Evolutionary conservation across 192 early-diverging fungal genomes (phyloP).

Genomic region (Podila minutissima): DNA sequence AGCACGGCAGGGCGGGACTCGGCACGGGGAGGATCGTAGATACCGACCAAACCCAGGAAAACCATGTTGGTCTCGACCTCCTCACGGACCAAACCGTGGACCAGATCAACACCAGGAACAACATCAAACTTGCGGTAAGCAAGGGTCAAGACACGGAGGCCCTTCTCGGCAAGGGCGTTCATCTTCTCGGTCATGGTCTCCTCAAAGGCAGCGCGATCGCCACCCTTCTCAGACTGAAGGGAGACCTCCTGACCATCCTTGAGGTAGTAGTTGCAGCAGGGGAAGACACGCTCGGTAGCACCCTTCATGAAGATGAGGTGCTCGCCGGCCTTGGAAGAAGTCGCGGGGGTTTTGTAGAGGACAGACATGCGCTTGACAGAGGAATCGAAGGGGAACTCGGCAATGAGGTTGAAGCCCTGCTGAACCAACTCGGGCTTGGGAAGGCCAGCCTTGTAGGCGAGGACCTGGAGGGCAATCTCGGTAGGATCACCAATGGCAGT

Average conservation of each 20-base stretch:
- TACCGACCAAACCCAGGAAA: too few relatives aligned
- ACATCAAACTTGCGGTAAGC: too few relatives aligned
- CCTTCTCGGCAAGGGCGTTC: constrained; percentile 44
- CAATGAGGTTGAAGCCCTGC: constrained; percentile 45
- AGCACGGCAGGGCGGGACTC: too few relatives aligned
- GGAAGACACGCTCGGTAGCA: constrained; percentile 89
- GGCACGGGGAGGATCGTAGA: too few relatives aligned
- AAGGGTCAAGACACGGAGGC: background rate
- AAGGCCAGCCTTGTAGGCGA: constrained; percentile 80
- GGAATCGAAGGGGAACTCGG: constrained; percentile 77
- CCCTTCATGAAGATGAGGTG: constrained; percentile 84
- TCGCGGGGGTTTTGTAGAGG: constrained; percentile 55
- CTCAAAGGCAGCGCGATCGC: constrained; percentile 68
- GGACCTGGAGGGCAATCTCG: constrained; percentile 90
- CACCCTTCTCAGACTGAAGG: constrained; percentile 51
- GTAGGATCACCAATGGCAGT: constrained; percentile 89
- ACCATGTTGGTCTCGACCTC: too few relatives aligned
- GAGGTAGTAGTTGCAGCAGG: constrained; percentile 68
- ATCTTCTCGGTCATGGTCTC: constrained; percentile 74
- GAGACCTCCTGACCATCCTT: constrained; percentile 39
- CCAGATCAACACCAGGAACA: too few relatives aligned
- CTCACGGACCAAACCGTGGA: too few relatives aligned
- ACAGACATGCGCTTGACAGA: constrained; percentile 93
- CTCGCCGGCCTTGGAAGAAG: constrained; percentile 23
- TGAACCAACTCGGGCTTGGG: constrained; percentile 70